phyloP scores from a whole-genome alignment of 2,329 filamentous ascomycete species.

The Alternaria alternata region DNA sequence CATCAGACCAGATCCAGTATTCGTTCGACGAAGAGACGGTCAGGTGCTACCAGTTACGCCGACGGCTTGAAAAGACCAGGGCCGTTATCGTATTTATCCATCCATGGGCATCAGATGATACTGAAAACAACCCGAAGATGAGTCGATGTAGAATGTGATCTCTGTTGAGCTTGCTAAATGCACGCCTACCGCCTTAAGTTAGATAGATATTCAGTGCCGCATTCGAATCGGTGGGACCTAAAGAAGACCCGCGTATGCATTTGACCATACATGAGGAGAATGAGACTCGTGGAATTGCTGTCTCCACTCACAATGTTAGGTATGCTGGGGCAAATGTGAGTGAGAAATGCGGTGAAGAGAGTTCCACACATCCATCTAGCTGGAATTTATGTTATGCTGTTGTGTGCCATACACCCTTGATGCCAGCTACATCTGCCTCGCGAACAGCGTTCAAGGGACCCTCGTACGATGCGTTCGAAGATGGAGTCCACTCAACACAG shows the following conservation, averaged over 20 bases:
- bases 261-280: slow-evolving; percentile 3
- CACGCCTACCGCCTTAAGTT: slow-evolving; percentile 7
- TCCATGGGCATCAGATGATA: slow-evolving; percentile 44
- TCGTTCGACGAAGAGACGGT: slow-evolving; percentile 24
- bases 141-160: slow-evolving; percentile 20
- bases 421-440: not conserved
- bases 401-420: not conserved
- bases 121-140: slow-evolving; percentile 17
- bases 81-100: slow-evolving; percentile 28
- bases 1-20: slow-evolving; percentile 13
- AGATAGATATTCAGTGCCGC: not conserved
- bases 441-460: not conserved
- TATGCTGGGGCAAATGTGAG: not conserved
- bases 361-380: not conserved
- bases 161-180: slow-evolving; percentile 4
- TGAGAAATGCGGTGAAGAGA: not conserved
- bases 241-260: slow-evolving; percentile 3
- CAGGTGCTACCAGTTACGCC: slow-evolving; percentile 36
- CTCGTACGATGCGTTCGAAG: not conserved
- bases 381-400: not conserved
- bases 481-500: not conserved
- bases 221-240: slow-evolving; percentile 5
- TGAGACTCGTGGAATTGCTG: not conserved
- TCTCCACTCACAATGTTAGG: slow-evolving; percentile 5
- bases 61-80: slow-evolving; percentile 27